Evolutionary conservation across 1,284 basidiomycete genomes (phyloP).

Genomic region (Pisolithus thermaeus): DNA sequence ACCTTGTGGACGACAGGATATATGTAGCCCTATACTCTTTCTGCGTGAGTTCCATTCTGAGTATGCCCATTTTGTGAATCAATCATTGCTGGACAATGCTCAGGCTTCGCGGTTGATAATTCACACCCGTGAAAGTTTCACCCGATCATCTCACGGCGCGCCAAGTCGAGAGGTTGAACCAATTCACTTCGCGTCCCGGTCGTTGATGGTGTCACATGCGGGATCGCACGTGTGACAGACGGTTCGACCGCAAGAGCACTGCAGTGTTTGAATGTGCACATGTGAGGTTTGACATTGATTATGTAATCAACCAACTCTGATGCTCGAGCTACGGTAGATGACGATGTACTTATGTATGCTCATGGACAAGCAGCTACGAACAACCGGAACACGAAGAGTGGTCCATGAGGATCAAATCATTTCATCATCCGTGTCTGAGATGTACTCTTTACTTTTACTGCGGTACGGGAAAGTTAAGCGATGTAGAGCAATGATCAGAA

Average conservation of each 20-base stretch:
- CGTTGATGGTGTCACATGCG: background rate
- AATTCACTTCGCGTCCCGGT: background rate
- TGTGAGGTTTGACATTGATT: too few relatives aligned
- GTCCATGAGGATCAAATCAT: conserved; percentile 33
- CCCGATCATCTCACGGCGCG: too few relatives aligned
- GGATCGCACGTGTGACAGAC: background rate
- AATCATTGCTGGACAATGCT: background rate
- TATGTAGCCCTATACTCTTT: too few relatives aligned
- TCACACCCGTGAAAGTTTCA: background rate
- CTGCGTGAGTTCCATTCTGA: too few relatives aligned
- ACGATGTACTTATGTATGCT: too few relatives aligned
- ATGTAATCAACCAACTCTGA: too few relatives aligned
- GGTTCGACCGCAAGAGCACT: background rate
- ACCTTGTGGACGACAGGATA: background rate
- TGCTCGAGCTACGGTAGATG: too few relatives aligned
- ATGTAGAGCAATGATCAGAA: conserved; percentile 1
- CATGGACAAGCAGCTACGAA: background rate
- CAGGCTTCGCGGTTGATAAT: background rate
- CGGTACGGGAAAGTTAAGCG: background rate
- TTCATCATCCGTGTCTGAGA: conserved; percentile 75
- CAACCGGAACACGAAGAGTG: background rate
- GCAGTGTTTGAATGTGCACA: too few relatives aligned
- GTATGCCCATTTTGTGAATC: background rate
- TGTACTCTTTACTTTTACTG: conserved; percentile 75
- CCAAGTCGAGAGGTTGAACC: too few relatives aligned